Conservation (phyloP, 345 rosid genomes). For the Eucalyptus camaldulensis region DNA sequence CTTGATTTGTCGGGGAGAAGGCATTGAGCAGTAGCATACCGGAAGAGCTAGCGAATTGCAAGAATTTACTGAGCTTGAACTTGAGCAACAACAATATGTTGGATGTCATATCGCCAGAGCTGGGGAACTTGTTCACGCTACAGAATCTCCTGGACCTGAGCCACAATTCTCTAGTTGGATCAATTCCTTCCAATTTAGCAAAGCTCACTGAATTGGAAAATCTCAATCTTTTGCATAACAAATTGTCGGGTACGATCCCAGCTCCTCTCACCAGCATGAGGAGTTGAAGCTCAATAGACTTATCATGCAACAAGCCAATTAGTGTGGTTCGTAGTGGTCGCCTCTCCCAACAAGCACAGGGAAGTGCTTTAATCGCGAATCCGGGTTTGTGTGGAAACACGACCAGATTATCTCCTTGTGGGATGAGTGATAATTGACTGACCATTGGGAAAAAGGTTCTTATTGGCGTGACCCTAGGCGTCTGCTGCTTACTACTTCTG, state of each 20-base stretch:
- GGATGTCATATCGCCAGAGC: neutral
- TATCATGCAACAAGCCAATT: slow-evolving; percentile 34
- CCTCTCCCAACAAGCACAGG: slow-evolving; percentile 24
- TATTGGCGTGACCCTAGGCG: too few relatives aligned
- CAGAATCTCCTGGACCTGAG: slow-evolving; percentile 27
- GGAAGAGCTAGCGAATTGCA: too few relatives aligned
- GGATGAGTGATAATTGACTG: neutral
- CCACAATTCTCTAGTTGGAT: slow-evolving; percentile 42
- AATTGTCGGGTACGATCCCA: slow-evolving; percentile 33
- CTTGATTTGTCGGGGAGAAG: too few relatives aligned
- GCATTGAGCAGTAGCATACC: too few relatives aligned
- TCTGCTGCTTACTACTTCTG: too few relatives aligned
- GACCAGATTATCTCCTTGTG: slow-evolving; percentile 22
- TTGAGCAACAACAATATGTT: neutral
- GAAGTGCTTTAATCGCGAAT: slow-evolving; percentile 23
- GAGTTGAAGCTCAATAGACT: slow-evolving; percentile 27
- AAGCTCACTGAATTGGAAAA: slow-evolving; percentile 28
- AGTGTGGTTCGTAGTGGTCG: slow-evolving; percentile 27
- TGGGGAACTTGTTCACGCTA: too few relatives aligned
- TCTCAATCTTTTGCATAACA: slow-evolving; percentile 43
- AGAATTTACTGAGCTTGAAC: too few relatives aligned
- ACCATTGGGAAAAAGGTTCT: too few relatives aligned
- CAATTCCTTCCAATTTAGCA: slow-evolving; percentile 27
- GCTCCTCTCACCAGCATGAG: slow-evolving; percentile 20
- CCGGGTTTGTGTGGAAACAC: slow-evolving; percentile 43